Base-by-base conservation (phyloP, 192 early-diverging fungal genomes). In the Funneliformis mosseae region DNA sequence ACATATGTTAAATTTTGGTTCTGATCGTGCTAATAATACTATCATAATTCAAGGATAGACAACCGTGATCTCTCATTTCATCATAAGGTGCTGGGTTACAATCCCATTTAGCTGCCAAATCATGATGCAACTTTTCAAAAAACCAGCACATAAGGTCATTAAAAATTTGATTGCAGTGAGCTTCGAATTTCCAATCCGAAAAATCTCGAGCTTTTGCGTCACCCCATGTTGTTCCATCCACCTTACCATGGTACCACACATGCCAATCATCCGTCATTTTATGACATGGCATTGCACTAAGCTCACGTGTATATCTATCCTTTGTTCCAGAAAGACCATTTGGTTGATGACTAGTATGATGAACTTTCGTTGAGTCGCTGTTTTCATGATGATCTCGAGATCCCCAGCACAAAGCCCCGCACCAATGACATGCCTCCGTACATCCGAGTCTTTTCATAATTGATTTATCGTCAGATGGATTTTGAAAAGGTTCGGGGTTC, bases 401-500 rank as follows among this genome's bases (percentile, higher is more conserved):
- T 50, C 78, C 78, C 78, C 78, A 80, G 46, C 78, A 80, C 33
- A 80, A 43, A 50, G 78, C 78, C 3, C 78, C 78, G 38, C 78
- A 71, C 43, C 43, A 71, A 69, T 61, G 71, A 55, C 78, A 80
- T 27, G 64, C 2, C n/a, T 48, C 46, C 21, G 78, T 71, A 39
- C 78, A 80, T 69, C 78, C 78, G 7, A 80, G 78, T 48, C 8
- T 50, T 28, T 67, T 69, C 77, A 79, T 79, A 11, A 79, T 61
- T 68, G 43, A 48, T 38, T 79, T 42, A 33, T 79, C 64, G 27
- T 64, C 16, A 39, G 77, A 61, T 55, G 70, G 69, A 4, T 80
- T 33, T 43, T 41, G 9, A 45, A 80, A 80, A 42, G n/a, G 10
- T 33, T 42, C 79, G 39, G 12, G 18, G 0, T 6, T 72, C 43